Evolutionary conservation across 2,329 filamentous ascomycete species (phyloP).

Genomic region (Mycosphaerella sp.): DNA sequence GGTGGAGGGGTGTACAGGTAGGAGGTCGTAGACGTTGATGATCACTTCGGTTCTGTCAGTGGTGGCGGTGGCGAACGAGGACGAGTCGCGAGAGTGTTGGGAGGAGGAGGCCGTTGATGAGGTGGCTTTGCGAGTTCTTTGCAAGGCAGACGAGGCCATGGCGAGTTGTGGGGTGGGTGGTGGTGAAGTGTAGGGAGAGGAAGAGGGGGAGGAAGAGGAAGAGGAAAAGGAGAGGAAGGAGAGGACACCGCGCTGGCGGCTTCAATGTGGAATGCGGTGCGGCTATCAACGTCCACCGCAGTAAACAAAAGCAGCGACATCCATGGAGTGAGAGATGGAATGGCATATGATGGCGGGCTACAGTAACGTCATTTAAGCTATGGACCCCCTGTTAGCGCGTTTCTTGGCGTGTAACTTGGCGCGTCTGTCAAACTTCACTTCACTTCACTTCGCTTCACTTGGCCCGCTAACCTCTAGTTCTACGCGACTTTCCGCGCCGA

Average conservation of each 20-base stretch:
- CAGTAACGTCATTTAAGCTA: too few relatives aligned
- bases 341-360: too few relatives aligned
- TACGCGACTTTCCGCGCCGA: too few relatives aligned
- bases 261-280: too few relatives aligned
- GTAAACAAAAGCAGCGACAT: too few relatives aligned
- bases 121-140: not conserved
- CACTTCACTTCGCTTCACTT: not conserved
- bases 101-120: not conserved
- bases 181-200: not conserved
- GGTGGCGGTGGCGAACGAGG: constrained; percentile 6
- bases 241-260: not conserved
- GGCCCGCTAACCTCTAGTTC: not conserved
- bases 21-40: constrained; percentile 37
- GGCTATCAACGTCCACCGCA: too few relatives aligned
- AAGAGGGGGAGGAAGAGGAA: not conserved
- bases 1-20: constrained; percentile 24
- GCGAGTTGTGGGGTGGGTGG: not conserved
- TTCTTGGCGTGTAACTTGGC: not conserved
- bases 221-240: not conserved
- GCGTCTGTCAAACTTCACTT: not conserved
- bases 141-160: constrained; percentile 1
- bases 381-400: too few relatives aligned
- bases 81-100: constrained; percentile 2
- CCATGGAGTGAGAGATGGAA: too few relatives aligned
- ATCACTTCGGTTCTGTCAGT: constrained; percentile 31